phyloP scores from a whole-genome alignment of 2,329 filamentous ascomycete species.

The Calonectria pseudoreteaudii region DNA sequence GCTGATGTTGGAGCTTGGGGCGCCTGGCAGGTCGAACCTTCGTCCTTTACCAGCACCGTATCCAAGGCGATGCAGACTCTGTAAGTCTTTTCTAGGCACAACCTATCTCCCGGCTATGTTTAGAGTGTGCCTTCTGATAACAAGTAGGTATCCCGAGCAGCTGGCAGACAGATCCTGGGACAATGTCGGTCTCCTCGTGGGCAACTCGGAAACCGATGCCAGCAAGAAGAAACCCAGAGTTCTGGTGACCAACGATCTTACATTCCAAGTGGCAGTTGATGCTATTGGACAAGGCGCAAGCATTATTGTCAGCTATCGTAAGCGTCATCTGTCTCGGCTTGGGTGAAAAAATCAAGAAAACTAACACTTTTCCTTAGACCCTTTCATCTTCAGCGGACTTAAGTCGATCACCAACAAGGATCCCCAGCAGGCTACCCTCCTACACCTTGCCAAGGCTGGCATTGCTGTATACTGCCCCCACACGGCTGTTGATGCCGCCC shows the following conservation, averaged over 20 bases:
- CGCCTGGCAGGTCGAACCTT: slow-evolving; percentile 53
- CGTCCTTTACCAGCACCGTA: slow-evolving; percentile 67
- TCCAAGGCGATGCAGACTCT: slow-evolving; percentile 83
- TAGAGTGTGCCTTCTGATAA: not conserved
- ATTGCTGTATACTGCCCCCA: slow-evolving; percentile 97
- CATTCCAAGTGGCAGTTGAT: slow-evolving; percentile 88
- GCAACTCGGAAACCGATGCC: slow-evolving; percentile 53
- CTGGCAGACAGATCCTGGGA: slow-evolving; percentile 93
- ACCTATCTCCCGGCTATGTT: not conserved
- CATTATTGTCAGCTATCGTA: slow-evolving; percentile 90
- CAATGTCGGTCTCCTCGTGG: slow-evolving; percentile 87
- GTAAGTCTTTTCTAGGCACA: slow-evolving; percentile 60
- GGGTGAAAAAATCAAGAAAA: not conserved
- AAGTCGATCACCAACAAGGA: slow-evolving; percentile 89
- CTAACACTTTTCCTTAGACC: slow-evolving; percentile 67
- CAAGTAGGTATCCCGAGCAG: slow-evolving; percentile 82
- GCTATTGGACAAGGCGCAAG: slow-evolving; percentile 82
- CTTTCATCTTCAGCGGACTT: slow-evolving; percentile 93
- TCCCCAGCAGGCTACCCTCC: slow-evolving; percentile 86
- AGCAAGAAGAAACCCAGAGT: slow-evolving; percentile 52
- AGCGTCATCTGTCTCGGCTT: slow-evolving; percentile 14
- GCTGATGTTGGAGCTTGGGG: slow-evolving; percentile 49
- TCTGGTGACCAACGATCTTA: slow-evolving; percentile 86
- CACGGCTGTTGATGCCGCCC: slow-evolving; percentile 90
- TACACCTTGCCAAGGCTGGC: slow-evolving; percentile 84